Evolutionary conservation across 116 monocot species (phyloP).

Genomic region (Posidonia oceanica): DNA sequence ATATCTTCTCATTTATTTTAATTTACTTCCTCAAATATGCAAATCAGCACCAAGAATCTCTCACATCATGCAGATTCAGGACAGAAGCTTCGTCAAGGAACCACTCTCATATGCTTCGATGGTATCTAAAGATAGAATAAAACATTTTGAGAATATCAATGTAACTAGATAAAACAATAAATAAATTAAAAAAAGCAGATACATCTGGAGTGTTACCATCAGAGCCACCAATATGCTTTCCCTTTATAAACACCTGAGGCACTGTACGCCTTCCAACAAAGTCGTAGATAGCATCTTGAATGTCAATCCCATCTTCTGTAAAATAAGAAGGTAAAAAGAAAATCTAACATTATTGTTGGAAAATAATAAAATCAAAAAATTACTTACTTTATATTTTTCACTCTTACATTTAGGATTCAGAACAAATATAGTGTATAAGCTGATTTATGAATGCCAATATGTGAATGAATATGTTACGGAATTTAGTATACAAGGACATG

Average conservation of each 20-base stretch:
- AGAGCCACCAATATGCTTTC: constrained; percentile 92
- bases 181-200: background rate
- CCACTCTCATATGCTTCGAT: constrained; percentile 73
- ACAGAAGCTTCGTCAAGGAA: constrained; percentile 42
- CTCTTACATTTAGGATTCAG: no score
- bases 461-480: no score
- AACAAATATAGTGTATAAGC: no score
- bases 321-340: background rate
- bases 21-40: no score
- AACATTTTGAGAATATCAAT: background rate
- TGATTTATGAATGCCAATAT: no score
- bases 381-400: background rate
- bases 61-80: background rate
- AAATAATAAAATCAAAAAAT: background rate
- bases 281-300: constrained; percentile 58
- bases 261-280: constrained; percentile 79
- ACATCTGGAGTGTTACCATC: constrained; percentile 42
- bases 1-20: no score
- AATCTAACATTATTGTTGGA: no score
- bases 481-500: no score
- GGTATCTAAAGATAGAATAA: constrained; percentile 38
- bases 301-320: constrained; percentile 76
- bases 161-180: background rate
- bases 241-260: constrained; percentile 90
- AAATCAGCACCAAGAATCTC: no score